A percentile compares a stretch with the other conserved stretches of the same genome.
These are phyloP conservation scores for Candida silvatica DNA, from an alignment of 805 yeast species.

Conservation along the genomic window DNA sequence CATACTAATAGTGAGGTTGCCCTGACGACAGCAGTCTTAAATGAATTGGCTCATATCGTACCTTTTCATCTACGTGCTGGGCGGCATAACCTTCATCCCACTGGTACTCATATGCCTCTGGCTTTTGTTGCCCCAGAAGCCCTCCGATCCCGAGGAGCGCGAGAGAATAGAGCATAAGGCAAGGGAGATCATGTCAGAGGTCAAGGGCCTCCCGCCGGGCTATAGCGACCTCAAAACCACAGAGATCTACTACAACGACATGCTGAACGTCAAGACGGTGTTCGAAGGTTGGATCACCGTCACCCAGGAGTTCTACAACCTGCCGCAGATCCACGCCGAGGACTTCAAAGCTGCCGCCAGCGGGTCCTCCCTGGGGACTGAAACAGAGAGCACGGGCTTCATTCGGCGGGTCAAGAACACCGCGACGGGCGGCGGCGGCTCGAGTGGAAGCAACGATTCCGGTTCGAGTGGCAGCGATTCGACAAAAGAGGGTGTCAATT, in stretches of 20 bases:
- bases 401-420: conserved; percentile 2
- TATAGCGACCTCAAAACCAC: conserved; percentile 42
- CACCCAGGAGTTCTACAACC: conserved; percentile 64
- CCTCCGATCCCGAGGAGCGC: conserved; percentile 14
- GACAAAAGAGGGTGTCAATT: conserved; percentile 4
- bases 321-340: conserved; percentile 30
- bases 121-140: conserved; percentile 28
- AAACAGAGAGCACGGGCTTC: conserved; percentile 4
- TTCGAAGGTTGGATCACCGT: conserved; percentile 77
- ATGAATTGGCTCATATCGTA: conserved; percentile 23
- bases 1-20: too few relatives aligned
- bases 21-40: too few relatives aligned
- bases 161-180: conserved; percentile 10
- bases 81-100: conserved; percentile 80
- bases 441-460: not conserved
- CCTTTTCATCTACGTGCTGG: conserved; percentile 49
- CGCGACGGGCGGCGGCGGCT: not conserved
- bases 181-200: conserved; percentile 16
- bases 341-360: conserved; percentile 12
- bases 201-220: conserved; percentile 19
- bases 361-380: not conserved
- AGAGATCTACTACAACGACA: conserved; percentile 49
- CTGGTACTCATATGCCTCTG: conserved; percentile 33
- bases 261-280: conserved; percentile 55
- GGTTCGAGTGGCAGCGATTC: not conserved